Conservation (phyloP, 371 early-diverging fungal genomes). For the Mucor lusitanicus region DNA sequence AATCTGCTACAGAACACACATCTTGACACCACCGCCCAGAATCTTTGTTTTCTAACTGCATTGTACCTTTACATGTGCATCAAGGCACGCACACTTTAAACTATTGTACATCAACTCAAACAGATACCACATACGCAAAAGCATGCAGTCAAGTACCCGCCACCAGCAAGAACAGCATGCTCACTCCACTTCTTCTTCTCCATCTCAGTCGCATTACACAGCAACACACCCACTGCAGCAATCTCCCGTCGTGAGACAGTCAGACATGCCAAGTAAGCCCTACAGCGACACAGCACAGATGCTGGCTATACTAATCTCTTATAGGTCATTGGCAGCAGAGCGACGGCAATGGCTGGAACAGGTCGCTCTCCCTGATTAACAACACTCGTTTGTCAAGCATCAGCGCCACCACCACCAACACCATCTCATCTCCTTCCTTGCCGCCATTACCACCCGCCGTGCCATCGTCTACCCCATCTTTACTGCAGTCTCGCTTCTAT, state of each 20-base stretch:
- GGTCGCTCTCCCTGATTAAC: not conserved
- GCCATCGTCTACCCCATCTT: not conserved
- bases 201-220: not conserved
- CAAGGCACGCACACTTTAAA: not conserved
- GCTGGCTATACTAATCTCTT: too few relatives aligned
- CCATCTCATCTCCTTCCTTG: slow-evolving; percentile 1
- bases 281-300: too few relatives aligned
- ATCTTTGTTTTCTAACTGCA: not conserved
- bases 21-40: not conserved
- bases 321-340: not conserved
- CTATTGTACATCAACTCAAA: not conserved
- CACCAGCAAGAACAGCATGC: not conserved
- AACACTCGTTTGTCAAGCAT: not conserved
- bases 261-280: not conserved
- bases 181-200: not conserved
- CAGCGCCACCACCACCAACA: not conserved
- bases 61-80: slow-evolving; percentile 1
- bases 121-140: not conserved
- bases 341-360: not conserved
- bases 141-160: not conserved
- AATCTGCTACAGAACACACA: not conserved
- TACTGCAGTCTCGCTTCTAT: not conserved
- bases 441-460: slow-evolving; percentile 4
- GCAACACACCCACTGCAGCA: not conserved
- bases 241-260: not conserved